Conservation (phyloP, 2,329 filamentous ascomycete genomes). For the Thyridium curvatum region DNA sequence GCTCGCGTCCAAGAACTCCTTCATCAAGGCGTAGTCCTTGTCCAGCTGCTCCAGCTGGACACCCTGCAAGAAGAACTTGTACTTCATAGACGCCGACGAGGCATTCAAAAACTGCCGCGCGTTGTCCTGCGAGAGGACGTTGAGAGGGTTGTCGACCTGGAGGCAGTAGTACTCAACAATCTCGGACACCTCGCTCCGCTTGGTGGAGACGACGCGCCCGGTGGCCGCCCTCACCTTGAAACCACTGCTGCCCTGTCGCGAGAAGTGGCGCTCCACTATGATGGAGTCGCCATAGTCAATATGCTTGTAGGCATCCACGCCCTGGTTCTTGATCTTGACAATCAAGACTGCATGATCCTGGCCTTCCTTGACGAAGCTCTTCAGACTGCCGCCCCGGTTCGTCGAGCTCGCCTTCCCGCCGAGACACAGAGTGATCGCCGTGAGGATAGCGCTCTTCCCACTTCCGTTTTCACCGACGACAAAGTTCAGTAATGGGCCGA, state of each 20-base stretch:
- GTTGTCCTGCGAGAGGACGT: conserved; percentile 90
- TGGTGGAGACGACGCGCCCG: conserved; percentile 69
- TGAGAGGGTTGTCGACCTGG: conserved; percentile 95
- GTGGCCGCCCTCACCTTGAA: conserved; percentile 80
- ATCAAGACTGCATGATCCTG: conserved; percentile 68
- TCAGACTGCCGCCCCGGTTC: conserved; percentile 84
- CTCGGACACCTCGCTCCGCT: conserved; percentile 82
- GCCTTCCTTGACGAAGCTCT: conserved; percentile 84
- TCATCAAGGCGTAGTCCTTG: conserved; percentile 80
- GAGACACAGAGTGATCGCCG: conserved; percentile 88
- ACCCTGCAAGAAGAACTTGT: conserved; percentile 92
- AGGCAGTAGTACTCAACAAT: conserved; percentile 90
- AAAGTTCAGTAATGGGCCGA: conserved; percentile 97
- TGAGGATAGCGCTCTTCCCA: conserved; percentile 93
- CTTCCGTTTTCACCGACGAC: conserved; percentile 97
- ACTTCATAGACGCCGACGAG: conserved; percentile 78
- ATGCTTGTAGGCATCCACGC: conserved; percentile 74
- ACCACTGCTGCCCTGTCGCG: conserved; percentile 63
- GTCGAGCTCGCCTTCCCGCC: conserved; percentile 90
- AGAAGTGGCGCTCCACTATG: conserved; percentile 86
- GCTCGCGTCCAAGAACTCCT: conserved; percentile 70
- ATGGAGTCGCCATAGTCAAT: conserved; percentile 81
- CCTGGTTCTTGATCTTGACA: conserved; percentile 87
- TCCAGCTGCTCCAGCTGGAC: conserved; percentile 91
- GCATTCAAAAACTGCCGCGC: conserved; percentile 88